A percentile compares a stretch with the other conserved stretches of the same genome.
These are phyloP conservation scores for Ceratobasidium theobromae DNA, from an alignment of 1,284 basidiomycete species.

Conservation along the genomic window DNA sequence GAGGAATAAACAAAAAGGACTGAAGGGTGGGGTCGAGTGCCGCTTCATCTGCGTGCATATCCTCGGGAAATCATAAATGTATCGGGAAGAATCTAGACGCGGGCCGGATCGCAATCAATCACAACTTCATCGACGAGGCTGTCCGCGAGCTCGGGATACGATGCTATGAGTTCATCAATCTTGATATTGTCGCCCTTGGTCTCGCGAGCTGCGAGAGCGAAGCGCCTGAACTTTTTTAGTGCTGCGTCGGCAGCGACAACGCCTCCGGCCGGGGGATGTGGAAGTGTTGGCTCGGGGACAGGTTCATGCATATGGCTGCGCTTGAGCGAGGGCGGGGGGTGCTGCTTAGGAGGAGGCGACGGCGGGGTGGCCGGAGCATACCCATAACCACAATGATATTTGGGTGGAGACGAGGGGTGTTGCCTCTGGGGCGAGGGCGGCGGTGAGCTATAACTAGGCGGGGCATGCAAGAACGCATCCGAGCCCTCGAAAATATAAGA, in stretches of 20 bases:
- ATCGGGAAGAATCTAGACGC: neutral
- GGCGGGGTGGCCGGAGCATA: too few species aligned
- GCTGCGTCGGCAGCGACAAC: too few species aligned
- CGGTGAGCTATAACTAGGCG: too few species aligned
- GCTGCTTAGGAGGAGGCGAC: neutral
- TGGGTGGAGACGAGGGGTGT: constrained; percentile 1
- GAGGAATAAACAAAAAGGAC: neutral
- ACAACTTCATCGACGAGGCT: neutral
- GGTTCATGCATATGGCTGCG: too few species aligned
- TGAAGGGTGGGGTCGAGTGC: neutral
- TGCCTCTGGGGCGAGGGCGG: too few species aligned
- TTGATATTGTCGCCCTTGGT: neutral
- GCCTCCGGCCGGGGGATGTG: too few species aligned
- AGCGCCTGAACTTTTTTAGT: constrained; percentile 17
- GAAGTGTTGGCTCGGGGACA: too few species aligned
- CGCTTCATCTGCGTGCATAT: constrained; percentile 8
- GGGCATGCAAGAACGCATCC: too few species aligned
- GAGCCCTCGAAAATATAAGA: too few species aligned
- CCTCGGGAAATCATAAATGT: neutral
- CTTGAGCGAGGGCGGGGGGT: neutral
- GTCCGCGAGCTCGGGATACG: neutral
- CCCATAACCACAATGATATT: too few species aligned
- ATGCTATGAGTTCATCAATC: neutral
- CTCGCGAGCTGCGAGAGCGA: constrained; percentile 12
- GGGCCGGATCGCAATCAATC: neutral